phyloP scores from a whole-genome alignment of 2,329 filamentous ascomycete genomes.

The Leptographium radiaticola region DNA sequence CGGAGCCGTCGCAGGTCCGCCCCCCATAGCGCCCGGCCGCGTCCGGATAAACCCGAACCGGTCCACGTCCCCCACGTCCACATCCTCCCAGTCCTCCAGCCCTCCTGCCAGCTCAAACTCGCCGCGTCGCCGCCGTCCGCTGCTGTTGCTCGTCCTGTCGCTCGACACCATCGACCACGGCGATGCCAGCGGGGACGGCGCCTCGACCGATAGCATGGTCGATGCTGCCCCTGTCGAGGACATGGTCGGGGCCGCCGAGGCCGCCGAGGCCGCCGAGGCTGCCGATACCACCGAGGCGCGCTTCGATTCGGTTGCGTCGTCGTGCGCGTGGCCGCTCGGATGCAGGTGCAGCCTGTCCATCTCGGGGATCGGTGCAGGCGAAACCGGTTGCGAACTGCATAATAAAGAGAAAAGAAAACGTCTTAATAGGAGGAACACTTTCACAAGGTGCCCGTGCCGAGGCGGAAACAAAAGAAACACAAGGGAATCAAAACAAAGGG shows the following conservation, averaged over 20 bases:
- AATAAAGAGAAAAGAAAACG: background rate
- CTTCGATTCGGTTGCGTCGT: background rate
- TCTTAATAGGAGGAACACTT: background rate
- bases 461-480: background rate
- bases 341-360: background rate
- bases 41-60: conserved; percentile 54
- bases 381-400: background rate
- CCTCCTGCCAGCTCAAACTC: conserved; percentile 41
- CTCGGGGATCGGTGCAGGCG: background rate
- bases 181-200: background rate
- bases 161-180: background rate
- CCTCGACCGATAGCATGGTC: background rate
- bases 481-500: background rate
- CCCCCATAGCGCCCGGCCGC: conserved; percentile 11
- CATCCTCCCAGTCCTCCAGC: conserved; percentile 54
- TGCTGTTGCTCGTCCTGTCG: background rate
- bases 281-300: background rate
- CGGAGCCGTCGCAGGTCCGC: background rate
- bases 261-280: background rate
- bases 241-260: background rate
- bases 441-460: background rate
- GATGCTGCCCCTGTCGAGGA: background rate
- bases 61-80: conserved; percentile 48
- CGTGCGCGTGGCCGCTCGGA: background rate
- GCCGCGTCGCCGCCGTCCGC: conserved; percentile 12